Evolutionary conservation across 768 basidiomycete genomes (phyloP), one percentile per base, ranked within the genome.

Genomic region (Xerocomus spinulosus): DNA sequence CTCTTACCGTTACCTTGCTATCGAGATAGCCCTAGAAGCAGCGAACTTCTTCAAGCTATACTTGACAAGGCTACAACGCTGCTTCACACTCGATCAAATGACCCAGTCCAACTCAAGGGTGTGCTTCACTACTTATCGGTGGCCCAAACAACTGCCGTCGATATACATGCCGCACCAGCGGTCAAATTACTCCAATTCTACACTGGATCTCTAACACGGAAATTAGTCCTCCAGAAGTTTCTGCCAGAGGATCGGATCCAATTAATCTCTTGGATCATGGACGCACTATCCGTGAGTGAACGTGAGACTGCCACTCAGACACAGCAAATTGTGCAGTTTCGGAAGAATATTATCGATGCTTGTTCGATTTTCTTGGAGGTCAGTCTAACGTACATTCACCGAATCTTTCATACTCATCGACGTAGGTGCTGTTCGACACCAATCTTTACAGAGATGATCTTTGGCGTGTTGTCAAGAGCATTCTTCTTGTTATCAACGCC

Each of bases 131-230:
- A 73, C 46, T 66, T 83, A 50, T 72, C 76, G 34, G 56, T 83
- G 29, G 73, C 76, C 34, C 62, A 67, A 32, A 70, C 67, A 38
- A 44, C 80, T 18, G 70, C 69, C 36, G 57, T 78, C 33, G 70
- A 74, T 33, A 70, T 69, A 52, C 67, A 59, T 29, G 59, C 72
- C 23, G 71, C 73, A 2, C 67, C 74, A 7, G 68, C 81, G 14
- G 56, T 69, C 24, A 69, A 71, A 42, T 64, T 85, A 14, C 60
- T 84, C 29, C 76, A 70, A 24, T 81, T 81, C 54, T 85, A 81
- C 51, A 70, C 73, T 57, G 60, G 66, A 35, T 57, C 55, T 53
- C 56, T 77, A 33, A 63, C 67, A 20, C 67, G 73, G 32, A 82
- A 76, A 56, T 63, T 73, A 46, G 71, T 70, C 20, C 62, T 83